Percentiles rank a stretch among this genome's conserved stretches.
These are phyloP conservation scores for Jaltomata sinuosa DNA, from an alignment of 257 asterid species.

Conservation along the genomic window DNA sequence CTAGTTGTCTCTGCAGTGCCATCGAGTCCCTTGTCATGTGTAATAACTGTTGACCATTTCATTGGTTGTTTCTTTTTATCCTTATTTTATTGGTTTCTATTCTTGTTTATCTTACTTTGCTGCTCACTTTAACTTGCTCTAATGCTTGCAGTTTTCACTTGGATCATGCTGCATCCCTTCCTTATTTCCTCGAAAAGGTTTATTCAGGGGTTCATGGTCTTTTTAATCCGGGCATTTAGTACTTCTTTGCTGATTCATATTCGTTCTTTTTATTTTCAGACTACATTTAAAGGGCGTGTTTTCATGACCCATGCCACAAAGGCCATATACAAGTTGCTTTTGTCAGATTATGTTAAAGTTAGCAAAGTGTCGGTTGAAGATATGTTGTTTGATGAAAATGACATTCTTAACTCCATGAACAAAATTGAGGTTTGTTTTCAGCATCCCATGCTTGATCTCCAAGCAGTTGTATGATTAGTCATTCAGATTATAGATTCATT, in stretches of 20 bases:
- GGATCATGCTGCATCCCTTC: slow-evolving; percentile 99
- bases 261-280: slow-evolving; percentile 33
- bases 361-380: slow-evolving; percentile 99
- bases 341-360: slow-evolving; percentile 87
- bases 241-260: slow-evolving; percentile 8
- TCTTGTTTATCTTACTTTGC: neutral
- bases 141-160: slow-evolving; percentile 78
- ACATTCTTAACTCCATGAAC: slow-evolving; percentile 78
- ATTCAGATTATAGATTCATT: neutral
- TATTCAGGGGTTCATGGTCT: slow-evolving; percentile 6
- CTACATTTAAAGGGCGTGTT: slow-evolving; percentile 83
- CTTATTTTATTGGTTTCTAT: neutral
- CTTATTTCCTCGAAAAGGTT: slow-evolving; percentile 94
- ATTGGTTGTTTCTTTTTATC: neutral
- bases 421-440: slow-evolving; percentile 70
- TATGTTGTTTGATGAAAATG: slow-evolving; percentile 84
- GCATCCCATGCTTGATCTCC: neutral
- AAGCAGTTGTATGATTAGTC: neutral
- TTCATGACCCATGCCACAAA: slow-evolving; percentile 98
- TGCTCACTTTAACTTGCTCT: neutral
- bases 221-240: neutral
- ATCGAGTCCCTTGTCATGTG: neutral
- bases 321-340: slow-evolving; percentile 88
- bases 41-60: neutral
- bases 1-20: neutral